Conservation (phyloP, 2,329 filamentous ascomycete species). For the Pseudopyricularia cyperi region DNA sequence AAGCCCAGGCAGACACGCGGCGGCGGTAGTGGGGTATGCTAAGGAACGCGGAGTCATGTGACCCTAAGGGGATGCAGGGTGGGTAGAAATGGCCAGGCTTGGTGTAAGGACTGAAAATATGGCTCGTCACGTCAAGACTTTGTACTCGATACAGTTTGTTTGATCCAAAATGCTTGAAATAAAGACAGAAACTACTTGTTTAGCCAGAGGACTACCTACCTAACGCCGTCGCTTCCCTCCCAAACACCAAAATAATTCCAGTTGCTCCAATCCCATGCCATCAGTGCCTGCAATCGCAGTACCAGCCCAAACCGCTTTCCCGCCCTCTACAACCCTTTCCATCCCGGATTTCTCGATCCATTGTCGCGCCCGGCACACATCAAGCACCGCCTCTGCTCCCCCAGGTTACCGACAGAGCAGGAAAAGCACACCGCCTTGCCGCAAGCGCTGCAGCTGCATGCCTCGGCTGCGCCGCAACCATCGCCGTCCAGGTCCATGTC, state of each 20-base stretch:
- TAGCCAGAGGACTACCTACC: background rate
- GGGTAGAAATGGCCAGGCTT: no score
- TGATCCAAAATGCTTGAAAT: no score
- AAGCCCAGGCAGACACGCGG: no score
- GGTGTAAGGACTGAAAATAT: no score
- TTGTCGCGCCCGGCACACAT: conserved; percentile 27
- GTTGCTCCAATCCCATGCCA: background rate
- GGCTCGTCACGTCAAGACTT: no score
- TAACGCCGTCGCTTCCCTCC: background rate
- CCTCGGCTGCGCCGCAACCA: conserved; percentile 13
- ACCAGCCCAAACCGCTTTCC: background rate
- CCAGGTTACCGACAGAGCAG: conserved; percentile 46
- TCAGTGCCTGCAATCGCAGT: background rate
- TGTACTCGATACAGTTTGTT: no score
- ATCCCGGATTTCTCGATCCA: background rate
- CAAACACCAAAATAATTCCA: background rate
- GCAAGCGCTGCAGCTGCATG: conserved; percentile 32
- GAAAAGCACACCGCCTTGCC: conserved; percentile 43
- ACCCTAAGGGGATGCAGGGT: no score
- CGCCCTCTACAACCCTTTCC: background rate
- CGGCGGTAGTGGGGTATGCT: no score
- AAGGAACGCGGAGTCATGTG: no score
- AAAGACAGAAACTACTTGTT: background rate
- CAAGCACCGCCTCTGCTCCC: conserved; percentile 38
- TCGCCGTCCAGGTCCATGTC: conserved; percentile 24